Base-by-base conservation (phyloP, 371 early-diverging fungal genomes). In the Rhizopus arrhizus region DNA sequence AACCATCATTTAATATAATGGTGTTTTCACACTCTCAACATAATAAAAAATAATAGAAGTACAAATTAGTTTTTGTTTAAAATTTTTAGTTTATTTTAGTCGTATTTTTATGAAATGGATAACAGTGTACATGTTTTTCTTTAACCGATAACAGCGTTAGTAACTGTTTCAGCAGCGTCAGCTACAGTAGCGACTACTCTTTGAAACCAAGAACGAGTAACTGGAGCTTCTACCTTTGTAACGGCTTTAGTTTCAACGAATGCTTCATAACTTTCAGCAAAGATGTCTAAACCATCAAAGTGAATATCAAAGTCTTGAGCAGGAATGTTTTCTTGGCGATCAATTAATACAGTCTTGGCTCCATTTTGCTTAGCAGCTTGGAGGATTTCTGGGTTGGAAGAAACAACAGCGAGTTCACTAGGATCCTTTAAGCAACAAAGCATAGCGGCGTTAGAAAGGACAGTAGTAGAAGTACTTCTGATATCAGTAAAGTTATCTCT, bases 221-320 rank as follows among this genome's bases (percentile, higher is more conserved):
- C 62, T 58, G 73, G 59, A 9, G 54, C 57, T 59, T 62, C 59
- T 35, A 35, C 40, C 33, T 61, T 60, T 6, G 59, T 58, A 43
- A 41, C 16, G 11, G 45, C 6, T 12, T 67, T 50, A 22, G 52
- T 12, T 41, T 62, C 59, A 53, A 55, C 48, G 47, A 78, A 63
- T 5, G 69, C 50, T 60, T 78, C 66, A 47, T 69, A 70, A 42
- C 78, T 78, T 64, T 78, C 74, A 57, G 78, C 74, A 32, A 78
- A 71, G 42, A 74, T 60, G 54, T 78, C 78, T 13, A 78, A 54
- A 11, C 69, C 73, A 46, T 72, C 72, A 35, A 72, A 59, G 34
- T 69, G 59, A 29, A 74, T 33, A 33, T 74, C 78, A 33, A 61
- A 72, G n/a, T 46, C 28, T 40, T 40, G 43, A 15, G 58, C 28